Evolutionary conservation across 2,329 filamentous ascomycete species (phyloP).

Genomic region (Alternaria alternata): DNA sequence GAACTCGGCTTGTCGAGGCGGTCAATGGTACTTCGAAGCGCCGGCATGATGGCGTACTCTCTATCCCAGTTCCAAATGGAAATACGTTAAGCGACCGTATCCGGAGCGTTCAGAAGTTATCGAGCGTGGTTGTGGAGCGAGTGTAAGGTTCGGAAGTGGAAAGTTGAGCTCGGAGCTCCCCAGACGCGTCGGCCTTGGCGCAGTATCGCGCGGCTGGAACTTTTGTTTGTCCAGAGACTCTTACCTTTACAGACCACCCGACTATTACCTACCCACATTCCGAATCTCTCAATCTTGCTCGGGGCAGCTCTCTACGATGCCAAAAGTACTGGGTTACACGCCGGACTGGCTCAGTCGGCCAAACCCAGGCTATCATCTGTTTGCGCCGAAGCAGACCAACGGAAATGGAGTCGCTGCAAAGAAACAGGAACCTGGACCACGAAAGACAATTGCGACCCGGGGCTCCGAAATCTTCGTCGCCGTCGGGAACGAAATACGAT

Average conservation of each 20-base stretch:
- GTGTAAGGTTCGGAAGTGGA: neutral
- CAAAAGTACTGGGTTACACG: constrained; percentile 84
- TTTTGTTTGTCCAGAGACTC: constrained; percentile 21
- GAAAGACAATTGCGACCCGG: constrained; percentile 75
- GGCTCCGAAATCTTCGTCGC: constrained; percentile 91
- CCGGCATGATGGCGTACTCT: constrained; percentile 31
- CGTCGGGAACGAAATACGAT: constrained; percentile 87
- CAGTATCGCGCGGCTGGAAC: constrained; percentile 17
- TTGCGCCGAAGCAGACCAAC: constrained; percentile 62
- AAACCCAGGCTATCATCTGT: constrained; percentile 79
- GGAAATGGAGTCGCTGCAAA: constrained; percentile 39
- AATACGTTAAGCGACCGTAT: constrained; percentile 4
- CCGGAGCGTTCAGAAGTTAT: constrained; percentile 3
- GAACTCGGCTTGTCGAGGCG: constrained; percentile 93
- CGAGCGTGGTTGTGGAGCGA: neutral
- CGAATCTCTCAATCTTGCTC: neutral
- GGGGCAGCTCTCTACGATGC: constrained; percentile 65
- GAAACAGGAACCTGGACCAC: constrained; percentile 51
- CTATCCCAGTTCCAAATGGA: neutral
- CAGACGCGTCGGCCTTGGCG: constrained; percentile 21
- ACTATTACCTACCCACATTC: constrained; percentile 12
- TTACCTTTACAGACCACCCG: constrained; percentile 3
- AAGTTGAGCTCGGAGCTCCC: constrained; percentile 24
- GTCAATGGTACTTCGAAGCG: constrained; percentile 79
- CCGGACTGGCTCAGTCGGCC: constrained; percentile 85